Conservation (phyloP, 1,139 yeast genomes). For the Yamadazyma sp. region DNA sequence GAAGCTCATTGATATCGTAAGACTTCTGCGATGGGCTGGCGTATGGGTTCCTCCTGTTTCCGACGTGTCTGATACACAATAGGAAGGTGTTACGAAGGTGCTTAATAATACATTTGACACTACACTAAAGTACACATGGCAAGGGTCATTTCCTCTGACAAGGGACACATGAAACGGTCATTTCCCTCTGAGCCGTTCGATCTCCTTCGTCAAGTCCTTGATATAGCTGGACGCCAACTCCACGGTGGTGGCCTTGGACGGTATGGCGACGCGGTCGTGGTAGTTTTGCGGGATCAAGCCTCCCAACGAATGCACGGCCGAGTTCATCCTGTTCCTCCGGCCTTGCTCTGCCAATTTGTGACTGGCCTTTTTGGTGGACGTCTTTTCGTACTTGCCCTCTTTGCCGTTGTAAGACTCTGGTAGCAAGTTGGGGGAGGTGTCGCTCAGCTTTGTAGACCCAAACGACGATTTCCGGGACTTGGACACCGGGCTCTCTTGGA, state of each 20-base stretch:
- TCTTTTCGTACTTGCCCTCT: conserved; percentile 20
- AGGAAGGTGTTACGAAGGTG: no score
- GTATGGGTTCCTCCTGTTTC: no score
- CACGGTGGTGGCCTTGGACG: conserved; percentile 91
- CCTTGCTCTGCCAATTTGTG: conserved; percentile 97
- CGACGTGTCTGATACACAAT: no score
- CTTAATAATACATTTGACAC: no score
- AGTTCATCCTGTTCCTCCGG: conserved; percentile 86
- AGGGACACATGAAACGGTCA: no score
- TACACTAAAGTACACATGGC: no score
- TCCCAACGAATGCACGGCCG: conserved; percentile 76
- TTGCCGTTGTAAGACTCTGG: conserved; percentile 11
- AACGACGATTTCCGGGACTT: conserved; percentile 19
- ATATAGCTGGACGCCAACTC: conserved; percentile 82
- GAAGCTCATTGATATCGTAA: no score
- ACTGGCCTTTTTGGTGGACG: conserved; percentile 63
- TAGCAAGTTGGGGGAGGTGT: conserved; percentile 20
- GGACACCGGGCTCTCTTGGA: conserved; percentile 11
- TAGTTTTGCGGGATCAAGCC: conserved; percentile 63
- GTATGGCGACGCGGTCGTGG: conserved; percentile 60
- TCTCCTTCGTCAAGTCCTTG: conserved; percentile 47
- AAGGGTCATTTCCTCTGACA: no score
- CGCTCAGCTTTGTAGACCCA: conserved; percentile 16
- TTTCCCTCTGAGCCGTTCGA: conserved; percentile 24
- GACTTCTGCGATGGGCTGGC: no score